Percentiles rank a stretch among this genome's conserved stretches.
Evolutionary conservation across 2,329 filamentous ascomycete genomes (phyloP).

Genomic region (Hymenoscyphus repandus): DNA sequence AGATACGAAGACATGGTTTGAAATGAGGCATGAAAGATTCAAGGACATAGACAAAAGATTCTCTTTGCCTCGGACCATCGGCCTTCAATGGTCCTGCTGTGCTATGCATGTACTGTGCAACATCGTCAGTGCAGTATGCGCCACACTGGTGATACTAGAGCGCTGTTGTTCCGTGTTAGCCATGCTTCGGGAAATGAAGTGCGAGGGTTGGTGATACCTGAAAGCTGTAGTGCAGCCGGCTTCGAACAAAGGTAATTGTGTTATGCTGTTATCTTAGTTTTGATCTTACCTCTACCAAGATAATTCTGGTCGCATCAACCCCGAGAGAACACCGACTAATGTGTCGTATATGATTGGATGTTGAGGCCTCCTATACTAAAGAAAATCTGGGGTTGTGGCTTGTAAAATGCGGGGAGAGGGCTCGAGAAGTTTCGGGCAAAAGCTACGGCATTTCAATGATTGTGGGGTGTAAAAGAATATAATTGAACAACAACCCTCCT

Average conservation of each 20-base stretch:
- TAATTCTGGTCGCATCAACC: neutral
- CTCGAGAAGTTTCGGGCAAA: conserved; percentile 10
- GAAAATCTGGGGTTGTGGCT: conserved; percentile 12
- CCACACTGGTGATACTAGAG: neutral
- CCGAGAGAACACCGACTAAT: conserved; percentile 4
- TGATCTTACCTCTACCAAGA: neutral
- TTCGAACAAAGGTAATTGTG: neutral
- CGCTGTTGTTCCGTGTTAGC: neutral
- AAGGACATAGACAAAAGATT: neutral
- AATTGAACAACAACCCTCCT: no score
- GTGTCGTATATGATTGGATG: neutral
- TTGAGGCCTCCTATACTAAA: neutral
- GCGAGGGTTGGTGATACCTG: no score
- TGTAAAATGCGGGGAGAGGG: conserved; percentile 3
- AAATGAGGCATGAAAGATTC: neutral
- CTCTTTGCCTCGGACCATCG: neutral
- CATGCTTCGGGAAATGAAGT: neutral
- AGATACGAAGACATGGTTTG: neutral
- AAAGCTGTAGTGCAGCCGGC: neutral
- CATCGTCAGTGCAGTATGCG: neutral
- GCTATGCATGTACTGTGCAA: neutral
- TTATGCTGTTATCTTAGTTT: neutral
- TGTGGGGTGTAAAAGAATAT: neutral
- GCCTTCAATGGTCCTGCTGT: neutral
- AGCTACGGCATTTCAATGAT: conserved; percentile 13